A percentile compares a stretch with the other conserved stretches of the same genome.
Evolutionary conservation across 768 basidiomycete species (phyloP).

Genomic region (Tephrocybe sp.): DNA sequence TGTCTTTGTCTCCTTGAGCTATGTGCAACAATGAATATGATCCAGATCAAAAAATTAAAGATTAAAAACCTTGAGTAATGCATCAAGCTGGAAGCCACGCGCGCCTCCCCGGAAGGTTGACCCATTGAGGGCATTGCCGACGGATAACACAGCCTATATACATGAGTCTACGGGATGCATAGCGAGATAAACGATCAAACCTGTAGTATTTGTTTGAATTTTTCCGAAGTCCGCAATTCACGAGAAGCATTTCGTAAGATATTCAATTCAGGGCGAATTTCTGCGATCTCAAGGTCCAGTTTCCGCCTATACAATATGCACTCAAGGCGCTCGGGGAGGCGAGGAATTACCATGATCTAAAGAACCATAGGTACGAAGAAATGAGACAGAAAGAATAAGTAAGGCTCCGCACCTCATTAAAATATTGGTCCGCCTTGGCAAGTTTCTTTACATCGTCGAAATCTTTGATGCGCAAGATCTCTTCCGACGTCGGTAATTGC

Average conservation of each 20-base stretch:
- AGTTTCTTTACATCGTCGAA: constrained; percentile 75
- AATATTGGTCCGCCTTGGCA: constrained; percentile 83
- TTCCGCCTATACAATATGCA: constrained; percentile 86
- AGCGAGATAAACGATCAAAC: constrained; percentile 32
- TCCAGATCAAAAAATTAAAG: not conserved
- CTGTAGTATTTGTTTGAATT: constrained; percentile 71
- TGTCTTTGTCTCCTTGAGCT: constrained; percentile 87
- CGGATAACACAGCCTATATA: constrained; percentile 61
- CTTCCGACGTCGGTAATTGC: constrained; percentile 80
- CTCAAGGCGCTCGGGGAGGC: constrained; percentile 69
- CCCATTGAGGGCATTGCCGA: constrained; percentile 84
- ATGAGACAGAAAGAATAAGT: not conserved
- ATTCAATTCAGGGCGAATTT: constrained; percentile 80
- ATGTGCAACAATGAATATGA: not conserved
- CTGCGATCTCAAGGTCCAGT: constrained; percentile 80
- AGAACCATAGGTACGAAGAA: constrained; percentile 2
- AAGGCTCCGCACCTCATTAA: constrained; percentile 53
- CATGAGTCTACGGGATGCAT: not conserved
- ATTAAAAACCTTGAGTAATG: constrained; percentile 68
- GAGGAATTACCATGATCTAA: constrained; percentile 78
- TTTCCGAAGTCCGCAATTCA: constrained; percentile 63
- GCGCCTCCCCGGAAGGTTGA: constrained; percentile 85
- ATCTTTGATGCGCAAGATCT: constrained; percentile 56
- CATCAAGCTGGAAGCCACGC: constrained; percentile 80
- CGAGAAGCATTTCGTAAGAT: constrained; percentile 68